Base-by-base conservation (phyloP, 2,329 filamentous ascomycete genomes). In the Exutisphaerella laricina region DNA sequence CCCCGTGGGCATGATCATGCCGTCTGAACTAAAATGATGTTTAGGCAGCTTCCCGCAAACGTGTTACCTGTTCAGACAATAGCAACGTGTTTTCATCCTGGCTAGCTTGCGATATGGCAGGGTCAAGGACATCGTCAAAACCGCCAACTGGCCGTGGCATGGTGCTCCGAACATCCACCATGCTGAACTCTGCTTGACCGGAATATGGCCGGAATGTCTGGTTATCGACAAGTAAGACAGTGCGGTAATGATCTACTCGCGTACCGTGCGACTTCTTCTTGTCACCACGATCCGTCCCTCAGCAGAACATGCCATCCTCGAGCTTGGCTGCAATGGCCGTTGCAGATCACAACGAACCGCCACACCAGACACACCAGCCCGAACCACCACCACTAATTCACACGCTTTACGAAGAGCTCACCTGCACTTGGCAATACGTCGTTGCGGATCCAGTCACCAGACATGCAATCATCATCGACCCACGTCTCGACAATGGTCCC, bases 361-460 rank as follows among this genome's bases (percentile, higher is more conserved):
- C 21, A 4, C 37, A 23, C 9, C 13, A 39, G 13, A 25, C 30
- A 21, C 9, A 16, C 9, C 41, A 41, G 16, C 50, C 39, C 17
- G 50, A 51, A 23, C 41, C 45, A 7, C 32, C 43, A 20, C 51
- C 51, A 6, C 41, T 52, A 20, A 34, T 65, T 16, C 57, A 62
- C 46, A 51, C 48, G 4, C 33, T 59, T 3, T 68, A 58, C 47
- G 71, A 74, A 43, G 39, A 52, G 0, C 51, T 51, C 5, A 74
- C 79, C 0, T 68, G 66, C 12, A 79, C 77, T 9, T 82, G 75
- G 74, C 79, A 82, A 56, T 80, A 80, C 48, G 50, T 82, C 0
- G 71, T 83, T 2, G 73, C 70, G 0, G 77, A 81, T 47, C 70
- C 75, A 0, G 43, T 58, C 0, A 76, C 74, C 0, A 56, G 51